Evolutionary conservation across 1,139 yeast species (phyloP), one percentile per base, ranked within the genome.

Genomic region (Pichia sp.): DNA sequence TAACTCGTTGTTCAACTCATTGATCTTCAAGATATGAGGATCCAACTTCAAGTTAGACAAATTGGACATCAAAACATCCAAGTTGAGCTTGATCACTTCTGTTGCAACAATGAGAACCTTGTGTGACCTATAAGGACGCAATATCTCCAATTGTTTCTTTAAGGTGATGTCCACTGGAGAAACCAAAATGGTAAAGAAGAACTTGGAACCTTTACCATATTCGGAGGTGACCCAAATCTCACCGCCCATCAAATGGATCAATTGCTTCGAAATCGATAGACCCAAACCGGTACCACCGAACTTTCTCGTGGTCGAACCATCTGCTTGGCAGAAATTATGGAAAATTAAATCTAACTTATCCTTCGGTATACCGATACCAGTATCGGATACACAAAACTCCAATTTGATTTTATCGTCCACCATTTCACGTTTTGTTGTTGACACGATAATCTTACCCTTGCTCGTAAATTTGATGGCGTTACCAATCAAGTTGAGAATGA

Each of bases 201-300:
- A 87, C 62, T 84, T 85, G 3, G 95, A 86, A 1, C 96, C 96
- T 59, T 78, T 74, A n/a, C 95, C 95, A 63, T 83, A 85, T 52
- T 79, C 79, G 1, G 93, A 85, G 31, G 87, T 81, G 40, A 87
- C 96, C 95, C 95, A 87, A 56, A 87, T 87, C 58, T 86, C 91
- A 62, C 87, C 96, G 44, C 96, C 96, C 96, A 88, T 87, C 55
- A 88, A 75, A 63, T 87, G 91, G 65, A 88, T 87, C 61, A 88
- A 76, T 62, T 88, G 89, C 66, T 87, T 87, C 7, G 96, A 88
- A 67, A 88, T 88, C 1, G 95, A 86, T 54, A 88, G 75, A 25
- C 96, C 96, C 48, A 88, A 74, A 55, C 93, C 93, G 9, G 96
- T 88, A 66, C 96, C 96, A 65, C 96, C 96, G 66, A 88, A 88